Percentiles rank a stretch among this genome's conserved stretches.
These are phyloP conservation scores for Dicorynia guianensis DNA, from an alignment of 306 rosid genomes.

Conservation along the genomic window DNA sequence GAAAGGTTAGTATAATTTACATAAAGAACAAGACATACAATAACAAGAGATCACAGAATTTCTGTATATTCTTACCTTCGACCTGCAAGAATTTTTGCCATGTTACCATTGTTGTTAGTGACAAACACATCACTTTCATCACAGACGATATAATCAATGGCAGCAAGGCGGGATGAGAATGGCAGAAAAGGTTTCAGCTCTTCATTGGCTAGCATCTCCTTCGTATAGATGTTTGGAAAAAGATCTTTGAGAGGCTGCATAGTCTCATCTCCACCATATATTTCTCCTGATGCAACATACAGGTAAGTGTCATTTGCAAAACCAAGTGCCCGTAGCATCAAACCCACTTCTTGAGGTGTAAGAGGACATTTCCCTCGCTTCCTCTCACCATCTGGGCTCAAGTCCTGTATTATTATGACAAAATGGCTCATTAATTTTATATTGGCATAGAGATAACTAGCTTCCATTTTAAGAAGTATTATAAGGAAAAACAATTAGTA, in stretches of 20 bases:
- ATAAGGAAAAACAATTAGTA: neutral
- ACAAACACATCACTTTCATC: constrained; percentile 97
- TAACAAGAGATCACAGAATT: constrained; percentile 18
- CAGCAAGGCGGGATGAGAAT: constrained; percentile 96
- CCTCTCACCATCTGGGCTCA: constrained; percentile 85
- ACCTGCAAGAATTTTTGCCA: constrained; percentile 99
- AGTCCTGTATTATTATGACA: constrained; percentile 61
- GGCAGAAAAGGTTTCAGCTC: constrained; percentile 86
- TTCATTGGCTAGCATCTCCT: constrained; percentile 88
- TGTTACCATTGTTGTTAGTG: constrained; percentile 94
- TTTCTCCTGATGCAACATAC: constrained; percentile 97
- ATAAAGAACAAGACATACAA: neutral
- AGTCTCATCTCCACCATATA: constrained; percentile 98
- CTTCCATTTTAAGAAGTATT: constrained; percentile 21
- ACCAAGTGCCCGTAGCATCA: constrained; percentile 96
- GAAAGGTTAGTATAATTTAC: neutral
- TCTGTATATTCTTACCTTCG: constrained; percentile 67
- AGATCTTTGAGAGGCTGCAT: constrained; percentile 87
- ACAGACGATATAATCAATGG: constrained; percentile 92
- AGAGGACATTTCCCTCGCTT: constrained; percentile 99
- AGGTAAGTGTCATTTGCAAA: constrained; percentile 85
- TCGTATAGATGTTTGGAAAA: constrained; percentile 92
- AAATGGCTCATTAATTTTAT: constrained; percentile 34
- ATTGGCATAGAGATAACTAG: constrained; percentile 30
- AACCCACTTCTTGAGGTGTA: constrained; percentile 93